A percentile compares a stretch with the other conserved stretches of the same genome.
phyloP scores from a whole-genome alignment of 2,329 filamentous ascomycete species.

The Beauveria varroae region DNA sequence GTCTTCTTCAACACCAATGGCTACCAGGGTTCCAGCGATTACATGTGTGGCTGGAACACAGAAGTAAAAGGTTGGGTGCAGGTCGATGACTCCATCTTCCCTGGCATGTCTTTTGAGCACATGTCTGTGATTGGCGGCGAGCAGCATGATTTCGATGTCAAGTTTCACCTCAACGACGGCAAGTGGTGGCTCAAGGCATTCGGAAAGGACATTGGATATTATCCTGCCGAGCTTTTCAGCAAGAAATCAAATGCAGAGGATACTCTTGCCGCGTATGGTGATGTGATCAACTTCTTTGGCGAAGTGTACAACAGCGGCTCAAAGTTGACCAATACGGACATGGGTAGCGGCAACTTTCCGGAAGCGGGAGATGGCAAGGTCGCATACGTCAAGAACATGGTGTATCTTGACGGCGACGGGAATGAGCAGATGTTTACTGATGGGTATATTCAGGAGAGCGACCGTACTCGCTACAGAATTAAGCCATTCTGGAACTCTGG shows the following conservation, averaged over 20 bases:
- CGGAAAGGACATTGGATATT: conserved; percentile 16
- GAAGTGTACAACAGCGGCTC: conserved; percentile 17
- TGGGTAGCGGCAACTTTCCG: conserved; percentile 19
- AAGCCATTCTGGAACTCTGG: conserved; percentile 13
- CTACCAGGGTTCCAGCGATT: conserved; percentile 13
- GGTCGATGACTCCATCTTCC: conserved; percentile 14
- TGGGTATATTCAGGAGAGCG: conserved; percentile 14
- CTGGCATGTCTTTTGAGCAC: conserved; percentile 13
- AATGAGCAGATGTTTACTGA: neutral
- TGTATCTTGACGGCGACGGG: conserved; percentile 12
- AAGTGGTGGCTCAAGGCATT: conserved; percentile 17
- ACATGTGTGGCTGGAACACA: conserved; percentile 16
- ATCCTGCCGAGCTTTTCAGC: conserved; percentile 15
- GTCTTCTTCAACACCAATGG: conserved; percentile 17
- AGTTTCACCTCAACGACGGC: conserved; percentile 12
- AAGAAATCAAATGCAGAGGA: neutral
- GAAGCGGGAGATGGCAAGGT: conserved; percentile 14
- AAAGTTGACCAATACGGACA: conserved; percentile 15
- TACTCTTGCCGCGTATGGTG: conserved; percentile 13
- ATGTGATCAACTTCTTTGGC: conserved; percentile 15
- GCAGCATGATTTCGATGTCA: conserved; percentile 14
- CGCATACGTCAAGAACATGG: conserved; percentile 15
- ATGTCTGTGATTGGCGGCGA: conserved; percentile 14
- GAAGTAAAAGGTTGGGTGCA: conserved; percentile 18
- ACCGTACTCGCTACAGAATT: conserved; percentile 13